Conservation (phyloP, 1,284 basidiomycete genomes). For the Rhodotorula glutinis region DNA sequence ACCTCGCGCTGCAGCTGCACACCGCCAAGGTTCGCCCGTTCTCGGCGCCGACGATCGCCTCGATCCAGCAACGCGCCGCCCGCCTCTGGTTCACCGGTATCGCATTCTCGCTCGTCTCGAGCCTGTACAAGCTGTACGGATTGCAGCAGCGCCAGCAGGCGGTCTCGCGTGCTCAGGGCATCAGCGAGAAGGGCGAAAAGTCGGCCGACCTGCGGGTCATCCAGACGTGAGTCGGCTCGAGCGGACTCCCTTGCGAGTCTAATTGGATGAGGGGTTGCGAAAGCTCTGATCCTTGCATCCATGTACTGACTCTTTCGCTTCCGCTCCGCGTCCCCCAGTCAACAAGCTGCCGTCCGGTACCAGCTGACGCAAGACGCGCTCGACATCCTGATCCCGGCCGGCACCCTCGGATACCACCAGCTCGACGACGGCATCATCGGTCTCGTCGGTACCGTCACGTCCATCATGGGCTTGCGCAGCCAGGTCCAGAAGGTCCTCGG, state of each 20-base stretch:
- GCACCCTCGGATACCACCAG: constrained; percentile 70
- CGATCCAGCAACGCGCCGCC: constrained; percentile 69
- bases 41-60: constrained; percentile 50
- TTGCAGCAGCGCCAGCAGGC: constrained; percentile 31
- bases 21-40: constrained; percentile 51
- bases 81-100: constrained; percentile 91
- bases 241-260: neutral
- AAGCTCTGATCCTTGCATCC: no score
- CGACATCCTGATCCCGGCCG: constrained; percentile 86
- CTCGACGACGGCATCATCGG: constrained; percentile 85
- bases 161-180: constrained; percentile 50
- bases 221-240: neutral
- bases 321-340: no score
- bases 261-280: no score
- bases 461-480: constrained; percentile 52
- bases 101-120: constrained; percentile 41
- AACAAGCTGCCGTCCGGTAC: constrained; percentile 62
- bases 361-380: constrained; percentile 78
- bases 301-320: no score
- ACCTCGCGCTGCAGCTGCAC: constrained; percentile 53
- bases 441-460: constrained; percentile 63
- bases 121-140: constrained; percentile 39
- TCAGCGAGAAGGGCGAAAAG: constrained; percentile 61
- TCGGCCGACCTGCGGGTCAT: constrained; percentile 62
- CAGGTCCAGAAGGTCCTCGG: constrained; percentile 43